Conservation (phyloP, 1,284 basidiomycete genomes). For the Tylopilus orsonianus region DNA sequence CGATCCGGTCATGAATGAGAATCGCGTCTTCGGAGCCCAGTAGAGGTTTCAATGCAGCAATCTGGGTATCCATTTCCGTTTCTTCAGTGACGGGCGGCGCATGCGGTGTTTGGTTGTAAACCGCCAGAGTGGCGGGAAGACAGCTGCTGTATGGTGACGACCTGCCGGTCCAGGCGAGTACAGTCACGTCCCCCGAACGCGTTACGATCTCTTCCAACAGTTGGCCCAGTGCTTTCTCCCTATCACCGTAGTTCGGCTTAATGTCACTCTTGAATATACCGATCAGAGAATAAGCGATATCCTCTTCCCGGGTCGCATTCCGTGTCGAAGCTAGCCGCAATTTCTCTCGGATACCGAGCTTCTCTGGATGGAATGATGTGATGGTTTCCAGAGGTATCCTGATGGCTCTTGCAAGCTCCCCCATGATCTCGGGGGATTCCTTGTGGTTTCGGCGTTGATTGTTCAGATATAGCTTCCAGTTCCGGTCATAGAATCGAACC, state of each 20-base stretch:
- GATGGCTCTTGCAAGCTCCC: too few relatives aligned
- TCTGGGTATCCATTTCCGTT: not conserved
- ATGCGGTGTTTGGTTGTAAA: not conserved
- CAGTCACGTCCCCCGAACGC: slow-evolving; percentile 3
- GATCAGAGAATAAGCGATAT: too few relatives aligned
- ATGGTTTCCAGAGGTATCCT: too few relatives aligned
- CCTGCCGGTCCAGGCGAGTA: slow-evolving; percentile 1
- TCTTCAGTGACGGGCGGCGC: not conserved
- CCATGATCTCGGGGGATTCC: too few relatives aligned
- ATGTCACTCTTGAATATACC: slow-evolving; percentile 9
- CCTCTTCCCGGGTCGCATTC: too few relatives aligned
- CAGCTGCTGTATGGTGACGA: slow-evolving; percentile 9
- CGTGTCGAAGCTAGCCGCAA: slow-evolving; percentile 3
- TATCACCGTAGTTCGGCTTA: slow-evolving; percentile 1
- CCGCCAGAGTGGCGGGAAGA: not conserved
- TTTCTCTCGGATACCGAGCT: not conserved
- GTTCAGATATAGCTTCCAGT: slow-evolving; percentile 12
- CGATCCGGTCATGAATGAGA: not conserved
- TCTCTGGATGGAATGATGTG: not conserved
- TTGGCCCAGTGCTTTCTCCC: not conserved
- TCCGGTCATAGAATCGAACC: slow-evolving; percentile 11
- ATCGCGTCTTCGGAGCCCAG: not conserved
- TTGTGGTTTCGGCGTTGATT: not conserved
- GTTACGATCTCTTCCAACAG: slow-evolving; percentile 4
- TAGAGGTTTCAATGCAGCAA: not conserved